These are phyloP conservation scores for Fusarium protoensiforme DNA, from an alignment of 2,329 filamentous ascomycete species.

Conservation along the genomic window DNA sequence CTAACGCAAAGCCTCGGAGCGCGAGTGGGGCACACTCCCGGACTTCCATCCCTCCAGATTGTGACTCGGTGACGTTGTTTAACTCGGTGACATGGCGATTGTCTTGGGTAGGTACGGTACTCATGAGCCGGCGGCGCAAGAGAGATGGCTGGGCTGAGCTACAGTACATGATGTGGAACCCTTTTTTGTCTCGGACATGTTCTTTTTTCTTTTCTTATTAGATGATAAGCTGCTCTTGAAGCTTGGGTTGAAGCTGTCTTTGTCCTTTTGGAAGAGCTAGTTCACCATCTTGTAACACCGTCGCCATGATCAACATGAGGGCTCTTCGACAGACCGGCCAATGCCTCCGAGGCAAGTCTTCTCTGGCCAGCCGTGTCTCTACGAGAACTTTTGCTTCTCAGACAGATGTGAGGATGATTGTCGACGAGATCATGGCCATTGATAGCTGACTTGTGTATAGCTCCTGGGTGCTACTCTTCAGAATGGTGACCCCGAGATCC, in stretches of 20 bases:
- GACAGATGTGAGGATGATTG: slow-evolving; percentile 28
- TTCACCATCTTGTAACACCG: neutral
- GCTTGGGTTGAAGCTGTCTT: slow-evolving; percentile 1
- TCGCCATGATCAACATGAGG: slow-evolving; percentile 39
- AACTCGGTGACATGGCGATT: slow-evolving; percentile 24
- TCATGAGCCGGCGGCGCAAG: slow-evolving; percentile 35
- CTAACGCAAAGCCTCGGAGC: slow-evolving; percentile 9
- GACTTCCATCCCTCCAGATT: slow-evolving; percentile 11
- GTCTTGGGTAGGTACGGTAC: slow-evolving; percentile 16
- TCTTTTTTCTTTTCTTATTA: slow-evolving; percentile 27
- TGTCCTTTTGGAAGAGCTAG: neutral
- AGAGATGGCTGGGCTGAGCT: neutral
- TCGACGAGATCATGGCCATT: neutral
- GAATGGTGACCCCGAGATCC: slow-evolving; percentile 84
- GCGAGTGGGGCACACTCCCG: slow-evolving; percentile 10
- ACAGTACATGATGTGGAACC: neutral
- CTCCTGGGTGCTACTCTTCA: slow-evolving; percentile 80
- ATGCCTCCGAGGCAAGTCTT: slow-evolving; percentile 37
- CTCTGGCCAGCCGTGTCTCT: slow-evolving; percentile 31
- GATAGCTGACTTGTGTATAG: slow-evolving; percentile 56
- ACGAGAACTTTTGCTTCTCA: slow-evolving; percentile 38
- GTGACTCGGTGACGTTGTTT: slow-evolving; percentile 33
- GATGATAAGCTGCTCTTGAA: slow-evolving; percentile 18
- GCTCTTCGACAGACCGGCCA: slow-evolving; percentile 36
- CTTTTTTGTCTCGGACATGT: neutral